A percentile compares a stretch with the other conserved stretches of the same genome.
These are phyloP conservation scores for Strobilomyces dryophilus DNA, from an alignment of 768 basidiomycete genomes.

Conservation along the genomic window DNA sequence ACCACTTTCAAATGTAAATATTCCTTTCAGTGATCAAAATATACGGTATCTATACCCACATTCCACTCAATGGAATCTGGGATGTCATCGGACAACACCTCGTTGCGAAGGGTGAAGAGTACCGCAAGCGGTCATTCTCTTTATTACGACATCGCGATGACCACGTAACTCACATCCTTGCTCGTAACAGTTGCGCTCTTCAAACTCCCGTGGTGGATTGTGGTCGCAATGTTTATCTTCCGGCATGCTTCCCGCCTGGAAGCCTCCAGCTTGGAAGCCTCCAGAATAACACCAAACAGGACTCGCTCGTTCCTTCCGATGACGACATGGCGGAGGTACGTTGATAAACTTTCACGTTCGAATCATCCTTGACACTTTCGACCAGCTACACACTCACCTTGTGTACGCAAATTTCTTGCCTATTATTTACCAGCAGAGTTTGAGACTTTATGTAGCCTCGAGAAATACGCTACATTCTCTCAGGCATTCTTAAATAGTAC, in stretches of 20 bases:
- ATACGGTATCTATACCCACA: conserved; percentile 49
- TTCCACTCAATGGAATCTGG: conserved; percentile 47
- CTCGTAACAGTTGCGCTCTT: conserved; percentile 40
- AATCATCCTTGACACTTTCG: background rate
- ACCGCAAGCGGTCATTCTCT: conserved; percentile 42
- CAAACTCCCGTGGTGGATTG: conserved; percentile 33
- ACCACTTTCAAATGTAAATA: background rate
- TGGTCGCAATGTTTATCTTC: conserved; percentile 43
- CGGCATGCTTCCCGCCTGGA: conserved; percentile 50
- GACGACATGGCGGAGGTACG: conserved; percentile 47
- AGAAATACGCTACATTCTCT: conserved; percentile 30
- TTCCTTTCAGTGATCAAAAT: conserved; percentile 39
- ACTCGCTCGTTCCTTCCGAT: conserved; percentile 35
- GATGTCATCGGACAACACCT: conserved; percentile 41
- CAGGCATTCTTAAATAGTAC: conserved; percentile 26
- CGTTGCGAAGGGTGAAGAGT: conserved; percentile 45
- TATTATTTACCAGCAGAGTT: conserved; percentile 8
- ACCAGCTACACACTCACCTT: conserved; percentile 49
- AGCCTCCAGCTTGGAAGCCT: conserved; percentile 26
- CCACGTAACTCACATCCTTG: background rate
- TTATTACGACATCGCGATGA: background rate
- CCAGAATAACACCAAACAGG: conserved; percentile 12
- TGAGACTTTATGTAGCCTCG: conserved; percentile 40
- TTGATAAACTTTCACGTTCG: background rate
- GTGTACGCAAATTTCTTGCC: conserved; percentile 39